A percentile compares a stretch with the other conserved stretches of the same genome.
These are phyloP conservation scores for Metarhizium guizhouense DNA, from an alignment of 2,329 filamentous ascomycete species.

Conservation along the genomic window DNA sequence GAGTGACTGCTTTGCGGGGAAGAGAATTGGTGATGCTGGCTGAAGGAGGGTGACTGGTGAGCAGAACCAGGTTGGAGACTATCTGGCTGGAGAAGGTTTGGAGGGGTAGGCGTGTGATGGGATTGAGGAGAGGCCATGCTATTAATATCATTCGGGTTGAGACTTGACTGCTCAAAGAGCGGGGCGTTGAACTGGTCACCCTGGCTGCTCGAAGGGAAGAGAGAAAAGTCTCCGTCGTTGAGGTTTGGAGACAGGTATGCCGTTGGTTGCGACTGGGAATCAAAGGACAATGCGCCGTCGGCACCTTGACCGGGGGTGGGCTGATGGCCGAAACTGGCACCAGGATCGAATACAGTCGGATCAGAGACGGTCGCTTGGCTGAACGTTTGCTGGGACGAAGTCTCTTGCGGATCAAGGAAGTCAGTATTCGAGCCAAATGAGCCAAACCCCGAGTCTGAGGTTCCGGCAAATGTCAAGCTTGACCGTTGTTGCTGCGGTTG, in stretches of 20 bases:
- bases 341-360: constrained; percentile 30
- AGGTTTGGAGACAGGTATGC: constrained; percentile 42
- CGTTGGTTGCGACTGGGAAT: constrained; percentile 29
- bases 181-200: constrained; percentile 53
- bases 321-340: constrained; percentile 36
- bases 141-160: constrained; percentile 38
- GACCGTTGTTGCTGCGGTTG: constrained; percentile 28
- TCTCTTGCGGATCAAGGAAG: constrained; percentile 41
- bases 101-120: constrained; percentile 48
- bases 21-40: constrained; percentile 46
- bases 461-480: constrained; percentile 20
- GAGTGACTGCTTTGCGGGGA: constrained; percentile 41
- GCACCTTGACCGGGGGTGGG: constrained; percentile 20
- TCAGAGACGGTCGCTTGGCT: constrained; percentile 24
- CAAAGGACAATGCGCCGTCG: constrained; percentile 31
- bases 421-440: constrained; percentile 36
- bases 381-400: constrained; percentile 20
- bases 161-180: constrained; percentile 43
- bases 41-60: constrained; percentile 50
- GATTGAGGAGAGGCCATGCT: constrained; percentile 47
- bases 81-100: constrained; percentile 44
- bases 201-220: constrained; percentile 49
- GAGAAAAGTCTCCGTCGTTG: constrained; percentile 49
- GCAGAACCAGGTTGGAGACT: constrained; percentile 35
- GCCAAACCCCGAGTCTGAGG: constrained; percentile 28